phyloP scores from a whole-genome alignment of 1,139 yeast species.

The Scheffersomyces cryptocercus region DNA sequence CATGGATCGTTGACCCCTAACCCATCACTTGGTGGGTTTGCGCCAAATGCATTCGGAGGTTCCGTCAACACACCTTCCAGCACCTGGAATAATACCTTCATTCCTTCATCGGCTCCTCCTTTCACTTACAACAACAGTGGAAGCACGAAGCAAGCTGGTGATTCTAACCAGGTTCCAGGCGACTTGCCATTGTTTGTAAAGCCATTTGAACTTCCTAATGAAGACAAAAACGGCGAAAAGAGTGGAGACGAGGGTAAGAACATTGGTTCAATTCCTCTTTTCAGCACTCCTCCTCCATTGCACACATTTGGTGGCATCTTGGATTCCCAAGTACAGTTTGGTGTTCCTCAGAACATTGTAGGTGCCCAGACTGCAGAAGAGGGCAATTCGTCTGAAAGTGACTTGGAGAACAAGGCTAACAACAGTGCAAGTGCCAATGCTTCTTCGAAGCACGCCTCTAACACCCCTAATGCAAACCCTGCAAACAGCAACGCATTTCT shows the following conservation, averaged over 20 bases:
- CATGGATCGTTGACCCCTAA: constrained; percentile 37
- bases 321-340: constrained; percentile 17
- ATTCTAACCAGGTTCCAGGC: constrained; percentile 3
- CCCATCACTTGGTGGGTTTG: constrained; percentile 22
- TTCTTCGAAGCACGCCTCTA: no score
- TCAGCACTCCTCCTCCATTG: constrained; percentile 27
- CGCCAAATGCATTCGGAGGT: constrained; percentile 17
- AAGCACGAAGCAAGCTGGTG: constrained; percentile 1
- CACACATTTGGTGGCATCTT: constrained; percentile 25
- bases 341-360: constrained; percentile 3
- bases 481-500: no score
- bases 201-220: constrained; percentile 36
- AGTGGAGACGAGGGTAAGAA: constrained; percentile 20
- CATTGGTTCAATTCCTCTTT: constrained; percentile 15
- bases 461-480: no score
- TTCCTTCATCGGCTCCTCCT: constrained; percentile 43
- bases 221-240: neutral
- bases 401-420: neutral
- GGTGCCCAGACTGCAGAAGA: neutral
- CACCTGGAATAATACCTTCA: constrained; percentile 31
- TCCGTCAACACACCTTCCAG: constrained; percentile 21
- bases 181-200: constrained; percentile 21
- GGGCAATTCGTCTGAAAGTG: neutral
- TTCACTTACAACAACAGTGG: constrained; percentile 21
- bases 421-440: no score